Base-by-base conservation (phyloP, 2,329 filamentous ascomycete species). In the Elsinoe australis region DNA sequence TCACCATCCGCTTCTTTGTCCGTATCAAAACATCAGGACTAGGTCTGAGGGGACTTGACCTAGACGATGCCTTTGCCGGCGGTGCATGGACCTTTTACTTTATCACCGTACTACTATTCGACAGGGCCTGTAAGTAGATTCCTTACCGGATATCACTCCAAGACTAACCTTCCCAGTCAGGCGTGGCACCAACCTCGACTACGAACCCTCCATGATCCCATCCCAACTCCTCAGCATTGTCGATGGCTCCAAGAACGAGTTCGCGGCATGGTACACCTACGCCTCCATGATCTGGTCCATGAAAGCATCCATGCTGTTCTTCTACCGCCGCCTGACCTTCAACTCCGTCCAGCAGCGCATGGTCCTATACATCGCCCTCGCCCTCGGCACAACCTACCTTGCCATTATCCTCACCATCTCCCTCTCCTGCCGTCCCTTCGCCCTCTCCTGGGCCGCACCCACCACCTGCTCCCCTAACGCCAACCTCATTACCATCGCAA, bases 201-300 rank as follows among this genome's bases (percentile, higher is more conserved):
- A 41, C 21, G 14, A 28, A 4, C 36, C 36, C 12, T 15, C 42
- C 50, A 47, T 68, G 7, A 60, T 56, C 7, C 17, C 53, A 0
- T 28, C 47, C 1, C 59, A 68, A 3, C 52, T 65, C 4, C 29
- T 48, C 1, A 54, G 60, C 2, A 58, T 64, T 14, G 47, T 49
- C 0, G 32, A 54, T 8, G 66, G 66, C 1, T 67, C 63, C 0
- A 66, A 65, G 17, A 55, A 63, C 5, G 53, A 69, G 35, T 53
- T 69, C 7, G 49, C 60, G 0, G 66, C 65, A 0, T 69, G 67
- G 67, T 70, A 63, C 63, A 59, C 50, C 1, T 54, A 60, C 49
- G 15, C 45, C 18, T 34, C 32, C 14, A 26, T 48, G 21, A 38
- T 48, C 22, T 48, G 32, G 32, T 48, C 45, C 21, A 36, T 48